A percentile compares a stretch with the other conserved stretches of the same genome.
Evolutionary conservation across 179 eudicot species (phyloP).

Genomic region (Beta macrorhiza): DNA sequence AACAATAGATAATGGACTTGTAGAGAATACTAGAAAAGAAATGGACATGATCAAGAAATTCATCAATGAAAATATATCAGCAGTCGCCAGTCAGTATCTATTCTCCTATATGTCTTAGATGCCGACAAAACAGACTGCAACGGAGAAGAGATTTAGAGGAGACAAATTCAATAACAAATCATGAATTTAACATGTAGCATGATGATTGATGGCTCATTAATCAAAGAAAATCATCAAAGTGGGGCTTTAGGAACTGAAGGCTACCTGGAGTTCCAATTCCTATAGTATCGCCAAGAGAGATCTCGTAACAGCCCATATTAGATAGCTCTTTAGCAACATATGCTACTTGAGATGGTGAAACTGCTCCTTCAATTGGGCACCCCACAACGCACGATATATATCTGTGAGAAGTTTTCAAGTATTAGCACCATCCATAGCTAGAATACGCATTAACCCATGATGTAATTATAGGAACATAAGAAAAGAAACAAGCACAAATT

Average conservation of each 20-base stretch:
- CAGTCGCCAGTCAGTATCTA: not conserved
- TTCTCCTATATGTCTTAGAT: not conserved
- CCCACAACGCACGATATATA: conserved; percentile 93
- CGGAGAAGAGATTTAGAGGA: not conserved
- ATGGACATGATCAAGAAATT: not conserved
- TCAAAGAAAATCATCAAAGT: not conserved
- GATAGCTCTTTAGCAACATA: conserved; percentile 77
- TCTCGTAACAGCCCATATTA: conserved; percentile 87
- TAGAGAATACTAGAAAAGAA: not conserved
- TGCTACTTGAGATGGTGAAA: conserved; percentile 88
- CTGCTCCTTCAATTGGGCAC: conserved; percentile 90
- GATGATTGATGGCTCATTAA: not conserved
- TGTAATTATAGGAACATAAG: not conserved
- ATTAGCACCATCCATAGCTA: conserved; percentile 1
- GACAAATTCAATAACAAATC: not conserved
- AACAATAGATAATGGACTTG: not conserved
- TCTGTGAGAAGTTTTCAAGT: conserved; percentile 19
- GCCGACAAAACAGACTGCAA: not conserved
- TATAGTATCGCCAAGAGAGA: conserved; percentile 93
- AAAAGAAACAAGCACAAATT: not conserved
- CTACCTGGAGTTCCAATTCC: conserved; percentile 96
- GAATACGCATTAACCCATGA: not conserved
- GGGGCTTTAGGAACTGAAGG: not conserved
- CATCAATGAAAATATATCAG: not conserved
- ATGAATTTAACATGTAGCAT: not conserved